Conservation (phyloP, 148 eudicot genomes). For the Agrostemma githago region DNA sequence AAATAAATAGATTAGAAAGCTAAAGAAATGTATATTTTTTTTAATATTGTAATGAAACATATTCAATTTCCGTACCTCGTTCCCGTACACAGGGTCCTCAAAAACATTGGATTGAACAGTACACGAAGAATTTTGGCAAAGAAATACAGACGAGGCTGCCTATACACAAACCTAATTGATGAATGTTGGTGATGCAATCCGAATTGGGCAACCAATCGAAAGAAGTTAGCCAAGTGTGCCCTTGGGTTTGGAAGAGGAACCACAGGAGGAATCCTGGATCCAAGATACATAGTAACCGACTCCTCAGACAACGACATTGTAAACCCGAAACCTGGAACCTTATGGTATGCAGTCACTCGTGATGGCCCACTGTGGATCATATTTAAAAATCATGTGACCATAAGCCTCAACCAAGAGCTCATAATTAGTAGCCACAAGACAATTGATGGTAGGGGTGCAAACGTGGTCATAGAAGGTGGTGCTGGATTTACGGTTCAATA, state of each 20-base stretch:
- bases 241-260: slow-evolving; percentile 54
- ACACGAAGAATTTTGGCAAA: slow-evolving; percentile 42
- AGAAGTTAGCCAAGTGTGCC: slow-evolving; percentile 50
- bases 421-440: slow-evolving; percentile 60
- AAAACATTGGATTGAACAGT: slow-evolving; percentile 17
- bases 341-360: slow-evolving; percentile 60
- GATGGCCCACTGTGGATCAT: slow-evolving; percentile 60
- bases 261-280: slow-evolving; percentile 49
- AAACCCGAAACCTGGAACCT: slow-evolving; percentile 64
- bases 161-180: slow-evolving; percentile 53
- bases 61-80: too few species aligned
- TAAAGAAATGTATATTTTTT: too few species aligned
- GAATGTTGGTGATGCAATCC: slow-evolving; percentile 56
- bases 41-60: too few species aligned
- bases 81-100: not conserved
- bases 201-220: slow-evolving; percentile 45
- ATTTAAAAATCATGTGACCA: slow-evolving; percentile 44
- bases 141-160: slow-evolving; percentile 28
- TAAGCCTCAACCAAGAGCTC: slow-evolving; percentile 56
- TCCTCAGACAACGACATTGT: slow-evolving; percentile 47
- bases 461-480: slow-evolving; percentile 51
- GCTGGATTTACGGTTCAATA: slow-evolving; percentile 52
- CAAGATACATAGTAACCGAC: slow-evolving; percentile 44
- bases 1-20: too few species aligned
- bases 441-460: slow-evolving; percentile 56